Percentiles rank a stretch among this genome's conserved stretches.
These are phyloP conservation scores for Syzygium jambos DNA, from an alignment of 345 rosid species.

Conservation along the genomic window DNA sequence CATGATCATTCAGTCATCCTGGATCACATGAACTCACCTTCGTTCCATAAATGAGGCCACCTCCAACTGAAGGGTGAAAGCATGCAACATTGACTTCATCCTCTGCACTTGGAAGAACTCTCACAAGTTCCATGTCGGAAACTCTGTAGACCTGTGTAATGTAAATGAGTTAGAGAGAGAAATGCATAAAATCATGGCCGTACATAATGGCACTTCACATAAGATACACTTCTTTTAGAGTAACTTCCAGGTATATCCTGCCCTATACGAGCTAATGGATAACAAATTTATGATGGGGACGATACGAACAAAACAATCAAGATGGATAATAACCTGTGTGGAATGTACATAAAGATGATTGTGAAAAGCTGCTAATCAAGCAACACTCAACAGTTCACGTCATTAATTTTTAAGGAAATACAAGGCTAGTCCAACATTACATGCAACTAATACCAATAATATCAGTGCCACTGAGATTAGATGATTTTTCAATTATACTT, in stretches of 20 bases:
- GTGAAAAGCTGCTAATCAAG: background rate
- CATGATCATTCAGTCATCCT: background rate
- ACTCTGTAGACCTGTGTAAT: slow-evolving; percentile 60
- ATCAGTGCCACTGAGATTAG: background rate
- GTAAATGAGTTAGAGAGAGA: background rate
- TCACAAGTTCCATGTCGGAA: slow-evolving; percentile 81
- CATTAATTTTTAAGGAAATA: background rate
- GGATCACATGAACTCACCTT: slow-evolving; percentile 30
- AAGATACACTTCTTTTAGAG: background rate
- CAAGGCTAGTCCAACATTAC: background rate
- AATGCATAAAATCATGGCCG: background rate
- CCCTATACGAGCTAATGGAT: background rate
- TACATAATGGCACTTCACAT: background rate
- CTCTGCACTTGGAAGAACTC: slow-evolving; percentile 82
- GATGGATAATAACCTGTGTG: background rate
- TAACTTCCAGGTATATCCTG: background rate
- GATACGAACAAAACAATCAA: background rate
- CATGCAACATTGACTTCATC: slow-evolving; percentile 93
- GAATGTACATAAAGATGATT: background rate
- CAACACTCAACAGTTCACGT: background rate
- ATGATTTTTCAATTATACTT: background rate
- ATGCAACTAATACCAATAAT: background rate
- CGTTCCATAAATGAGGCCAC: slow-evolving; percentile 90
- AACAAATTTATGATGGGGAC: background rate
- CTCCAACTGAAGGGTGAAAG: slow-evolving; percentile 82